Conservation (phyloP, 129 eudicot genomes). For the Saposhnikovia divaricata region DNA sequence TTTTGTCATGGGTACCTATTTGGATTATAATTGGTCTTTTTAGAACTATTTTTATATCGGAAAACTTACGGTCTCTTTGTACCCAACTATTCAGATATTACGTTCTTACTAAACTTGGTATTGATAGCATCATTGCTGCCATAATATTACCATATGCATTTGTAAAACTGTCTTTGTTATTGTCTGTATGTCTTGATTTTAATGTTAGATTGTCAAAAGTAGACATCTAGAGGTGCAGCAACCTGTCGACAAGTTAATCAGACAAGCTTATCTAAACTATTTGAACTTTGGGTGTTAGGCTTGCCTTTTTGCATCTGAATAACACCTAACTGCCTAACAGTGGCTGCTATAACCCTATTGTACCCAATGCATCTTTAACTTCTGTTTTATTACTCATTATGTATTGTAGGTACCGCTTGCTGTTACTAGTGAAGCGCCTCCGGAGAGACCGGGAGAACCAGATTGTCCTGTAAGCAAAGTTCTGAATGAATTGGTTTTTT, state of each 20-base stretch:
- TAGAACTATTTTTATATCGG: not conserved
- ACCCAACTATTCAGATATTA: not conserved
- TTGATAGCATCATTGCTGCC: not conserved
- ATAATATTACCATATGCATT: not conserved
- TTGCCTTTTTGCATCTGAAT: constrained; percentile 5
- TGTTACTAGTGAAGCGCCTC: constrained; percentile 61
- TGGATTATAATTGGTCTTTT: not conserved
- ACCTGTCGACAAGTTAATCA: not conserved
- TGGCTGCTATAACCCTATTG: constrained; percentile 4
- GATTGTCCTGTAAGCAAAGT: constrained; percentile 82
- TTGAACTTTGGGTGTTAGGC: not conserved
- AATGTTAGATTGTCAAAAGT: not conserved
- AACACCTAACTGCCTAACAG: not conserved
- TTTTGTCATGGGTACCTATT: not conserved
- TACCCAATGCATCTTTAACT: constrained; percentile 8
- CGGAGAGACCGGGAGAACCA: constrained; percentile 83
- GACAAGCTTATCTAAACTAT: not conserved
- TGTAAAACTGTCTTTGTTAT: not conserved
- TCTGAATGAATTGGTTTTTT: not conserved
- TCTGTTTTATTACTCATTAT: constrained; percentile 16
- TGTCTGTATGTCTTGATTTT: not conserved
- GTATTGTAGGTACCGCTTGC: constrained; percentile 52
- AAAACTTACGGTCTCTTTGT: not conserved
- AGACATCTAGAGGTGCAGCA: not conserved
- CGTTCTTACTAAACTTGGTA: not conserved